phyloP scores from a whole-genome alignment of 1,139 yeast genomes.

The Debaryomyces sp. region DNA sequence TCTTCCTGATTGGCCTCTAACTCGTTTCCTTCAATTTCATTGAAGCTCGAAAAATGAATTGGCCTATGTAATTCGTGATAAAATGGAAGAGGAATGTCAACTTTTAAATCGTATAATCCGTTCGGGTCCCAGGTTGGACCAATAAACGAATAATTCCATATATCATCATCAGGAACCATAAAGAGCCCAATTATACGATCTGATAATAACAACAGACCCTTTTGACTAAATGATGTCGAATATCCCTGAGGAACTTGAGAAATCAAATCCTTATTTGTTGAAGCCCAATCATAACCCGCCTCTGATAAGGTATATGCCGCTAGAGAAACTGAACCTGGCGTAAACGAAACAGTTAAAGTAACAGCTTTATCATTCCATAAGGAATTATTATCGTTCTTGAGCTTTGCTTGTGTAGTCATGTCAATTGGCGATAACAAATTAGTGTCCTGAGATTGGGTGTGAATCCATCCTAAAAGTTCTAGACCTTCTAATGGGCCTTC shows the following conservation, averaged over 20 bases:
- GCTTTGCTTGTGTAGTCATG: slow-evolving; percentile 60
- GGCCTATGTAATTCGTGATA: slow-evolving; percentile 90
- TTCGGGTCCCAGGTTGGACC: slow-evolving; percentile 80
- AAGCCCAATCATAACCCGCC: slow-evolving; percentile 82
- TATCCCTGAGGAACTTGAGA: slow-evolving; percentile 65
- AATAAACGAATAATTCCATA: slow-evolving; percentile 92
- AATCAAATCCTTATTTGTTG: slow-evolving; percentile 56
- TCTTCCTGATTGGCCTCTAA: slow-evolving; percentile 75
- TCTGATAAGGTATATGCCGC: slow-evolving; percentile 63
- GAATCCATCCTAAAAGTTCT: slow-evolving; percentile 79
- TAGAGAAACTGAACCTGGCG: slow-evolving; percentile 84
- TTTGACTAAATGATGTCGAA: slow-evolving; percentile 57
- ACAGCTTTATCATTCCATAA: slow-evolving; percentile 44
- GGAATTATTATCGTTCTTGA: slow-evolving; percentile 33
- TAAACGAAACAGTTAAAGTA: slow-evolving; percentile 68
- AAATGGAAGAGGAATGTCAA: slow-evolving; percentile 80
- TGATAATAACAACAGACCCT: slow-evolving; percentile 73
- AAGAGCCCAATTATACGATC: slow-evolving; percentile 81
- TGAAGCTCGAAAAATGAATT: slow-evolving; percentile 77
- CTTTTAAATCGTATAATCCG: slow-evolving; percentile 61
- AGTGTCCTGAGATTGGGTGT: slow-evolving; percentile 68
- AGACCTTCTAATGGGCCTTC: slow-evolving; percentile 39
- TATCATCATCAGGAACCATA: slow-evolving; percentile 78
- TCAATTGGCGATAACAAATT: slow-evolving; percentile 71
- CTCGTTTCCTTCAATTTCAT: slow-evolving; percentile 60